Base-by-base conservation (phyloP, 163 green algal genomes). In the Chlorella variabilis region DNA sequence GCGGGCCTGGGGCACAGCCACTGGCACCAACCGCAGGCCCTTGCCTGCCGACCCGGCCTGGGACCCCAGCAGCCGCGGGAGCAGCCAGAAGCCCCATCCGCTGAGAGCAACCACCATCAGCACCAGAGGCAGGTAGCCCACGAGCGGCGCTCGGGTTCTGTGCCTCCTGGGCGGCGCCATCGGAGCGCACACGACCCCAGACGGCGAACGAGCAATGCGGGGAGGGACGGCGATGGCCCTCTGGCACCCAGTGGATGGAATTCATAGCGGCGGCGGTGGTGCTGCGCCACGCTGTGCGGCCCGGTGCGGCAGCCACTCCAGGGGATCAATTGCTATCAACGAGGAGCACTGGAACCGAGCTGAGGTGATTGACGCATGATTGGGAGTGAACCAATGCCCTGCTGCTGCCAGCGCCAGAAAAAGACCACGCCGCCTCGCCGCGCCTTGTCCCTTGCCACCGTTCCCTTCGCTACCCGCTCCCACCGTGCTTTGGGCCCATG, bases 21-120 rank as follows among this genome's bases (percentile, higher is more conserved):
- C 76, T 9, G 68, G 56, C 41, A 62, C 21, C 76, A 58, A 48
- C 34, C 56, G 73, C 6, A 80, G 36, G 36, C 73, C 73, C 9
- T 38, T 31, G 41, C 13, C 38, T 63, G 38, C 13, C 71, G 36
- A 29, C 33, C 33, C 27, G 17, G 25, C 15, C 13, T 18, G 18
- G 0, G 21, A 23, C 25, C 56, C n/a, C 25, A 69, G 27, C 73
- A 61, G 20, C 2, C 38, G 21, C 1, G 73, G 54, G 13, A 80
- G 7, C 0, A 70, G 17, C 36, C 36, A 56, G 13, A 41, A 41
- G 1, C n/a, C 56, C 36, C 56, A 80, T 1, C 25, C 56, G 6
- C 38, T 31, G 31, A 59, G 7, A 27, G 73, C 73, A 17, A 70
- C 18, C 2, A 25, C 38, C 36, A 70, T 68, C 27, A 80, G n/a